Percentiles rank a stretch among this genome's conserved stretches.
Conservation (phyloP, 306 rosid genomes). For the Ceratonia siliqua region DNA sequence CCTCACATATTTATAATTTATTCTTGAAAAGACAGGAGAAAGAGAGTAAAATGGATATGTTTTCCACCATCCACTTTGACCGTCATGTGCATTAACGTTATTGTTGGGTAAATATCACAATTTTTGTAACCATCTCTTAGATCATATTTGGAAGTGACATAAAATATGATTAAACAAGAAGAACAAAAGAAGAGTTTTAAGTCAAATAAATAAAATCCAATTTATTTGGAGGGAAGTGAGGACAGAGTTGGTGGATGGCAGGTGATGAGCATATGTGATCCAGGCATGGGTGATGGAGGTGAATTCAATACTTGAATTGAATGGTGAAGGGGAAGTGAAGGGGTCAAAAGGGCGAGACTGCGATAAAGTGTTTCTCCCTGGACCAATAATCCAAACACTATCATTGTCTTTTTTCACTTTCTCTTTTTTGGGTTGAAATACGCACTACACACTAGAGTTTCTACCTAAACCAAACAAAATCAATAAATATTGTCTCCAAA, state of each 20-base stretch:
- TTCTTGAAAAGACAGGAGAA: not conserved
- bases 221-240: not conserved
- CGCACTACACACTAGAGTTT: conserved; percentile 34
- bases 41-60: not conserved
- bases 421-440: conserved; percentile 51
- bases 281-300: not conserved
- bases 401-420: conserved; percentile 48
- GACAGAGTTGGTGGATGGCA: not conserved
- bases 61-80: not conserved
- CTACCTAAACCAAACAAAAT: conserved; percentile 48
- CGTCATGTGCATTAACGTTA: not conserved
- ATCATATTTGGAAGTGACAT: too few relatives aligned
- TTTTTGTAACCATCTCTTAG: not conserved
- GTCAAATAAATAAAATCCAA: too few relatives aligned
- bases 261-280: not conserved
- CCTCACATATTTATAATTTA: not conserved
- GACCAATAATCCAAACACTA: conserved; percentile 32
- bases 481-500: conserved; percentile 42
- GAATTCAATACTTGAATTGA: not conserved
- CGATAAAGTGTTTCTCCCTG: not conserved
- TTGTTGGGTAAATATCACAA: not conserved
- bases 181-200: too few relatives aligned
- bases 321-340: not conserved
- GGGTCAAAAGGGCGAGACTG: conserved; percentile 25
- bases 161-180: too few relatives aligned